Percentiles rank a stretch among this genome's conserved stretches.
phyloP scores from a whole-genome alignment of 768 basidiomycete species.

The Amanita molliuscula region DNA sequence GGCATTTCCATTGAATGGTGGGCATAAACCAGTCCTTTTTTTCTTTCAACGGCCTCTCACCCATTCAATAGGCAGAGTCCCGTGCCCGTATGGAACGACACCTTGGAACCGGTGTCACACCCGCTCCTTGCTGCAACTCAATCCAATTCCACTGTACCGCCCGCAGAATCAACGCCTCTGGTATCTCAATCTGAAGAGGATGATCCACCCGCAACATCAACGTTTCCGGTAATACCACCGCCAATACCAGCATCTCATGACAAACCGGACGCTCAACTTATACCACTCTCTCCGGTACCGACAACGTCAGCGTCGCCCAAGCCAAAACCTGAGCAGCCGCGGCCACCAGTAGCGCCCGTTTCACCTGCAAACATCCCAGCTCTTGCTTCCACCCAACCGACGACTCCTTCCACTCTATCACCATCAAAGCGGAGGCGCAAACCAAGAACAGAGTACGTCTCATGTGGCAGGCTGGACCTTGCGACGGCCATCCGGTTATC shows the following conservation, averaged over 20 bases:
- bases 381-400: not conserved
- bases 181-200: too few species aligned
- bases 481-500: slow-evolving; percentile 5
- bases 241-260: not conserved
- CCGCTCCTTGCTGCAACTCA: too few species aligned
- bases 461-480: not conserved
- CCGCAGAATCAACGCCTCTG: too few species aligned
- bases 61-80: not conserved
- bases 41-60: not conserved
- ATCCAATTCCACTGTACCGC: too few species aligned
- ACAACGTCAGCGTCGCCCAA: not conserved
- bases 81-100: slow-evolving; percentile 3
- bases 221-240: too few species aligned
- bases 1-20: slow-evolving; percentile 1
- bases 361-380: not conserved
- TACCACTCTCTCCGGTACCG: not conserved
- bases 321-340: not conserved
- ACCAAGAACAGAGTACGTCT: not conserved
- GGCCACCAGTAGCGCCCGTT: not conserved
- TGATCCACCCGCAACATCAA: too few species aligned
- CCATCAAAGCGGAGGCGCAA: not conserved
- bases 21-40: not conserved
- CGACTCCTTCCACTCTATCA: not conserved
- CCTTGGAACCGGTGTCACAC: not conserved
- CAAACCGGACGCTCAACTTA: not conserved